These are phyloP conservation scores for Eimeria brunetti DNA, from an alignment of 169 alveolate species.

Conservation along the genomic window DNA sequence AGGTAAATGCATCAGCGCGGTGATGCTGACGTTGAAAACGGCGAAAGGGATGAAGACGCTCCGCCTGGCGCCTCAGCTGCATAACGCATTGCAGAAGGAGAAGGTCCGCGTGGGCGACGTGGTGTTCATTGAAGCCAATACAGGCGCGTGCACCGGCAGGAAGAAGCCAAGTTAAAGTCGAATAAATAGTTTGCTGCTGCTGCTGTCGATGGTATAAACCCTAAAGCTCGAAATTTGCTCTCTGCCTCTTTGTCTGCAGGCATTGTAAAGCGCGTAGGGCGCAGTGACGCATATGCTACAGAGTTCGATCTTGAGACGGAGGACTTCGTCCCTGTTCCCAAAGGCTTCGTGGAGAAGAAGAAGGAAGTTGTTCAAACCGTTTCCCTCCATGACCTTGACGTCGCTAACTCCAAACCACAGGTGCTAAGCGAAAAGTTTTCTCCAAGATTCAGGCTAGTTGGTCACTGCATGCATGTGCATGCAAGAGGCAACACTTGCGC, in stretches of 20 bases:
- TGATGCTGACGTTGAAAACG: slow-evolving; percentile 96
- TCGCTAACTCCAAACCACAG: slow-evolving; percentile 98
- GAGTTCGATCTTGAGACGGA: slow-evolving; percentile 99
- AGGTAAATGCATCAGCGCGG: slow-evolving; percentile 95
- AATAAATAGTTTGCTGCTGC: not conserved
- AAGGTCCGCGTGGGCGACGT: slow-evolving; percentile 91
- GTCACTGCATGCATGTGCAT: not conserved
- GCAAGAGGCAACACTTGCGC: not conserved
- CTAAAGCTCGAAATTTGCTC: not conserved
- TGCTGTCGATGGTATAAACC: not conserved
- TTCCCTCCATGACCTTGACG: slow-evolving; percentile 99
- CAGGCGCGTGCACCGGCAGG: slow-evolving; percentile 77
- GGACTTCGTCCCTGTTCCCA: slow-evolving; percentile 99
- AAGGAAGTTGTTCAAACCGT: slow-evolving; percentile 98
- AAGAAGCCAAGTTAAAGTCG: not conserved
- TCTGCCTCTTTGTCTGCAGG: slow-evolving; percentile 87
- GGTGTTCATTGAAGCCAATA: slow-evolving; percentile 97
- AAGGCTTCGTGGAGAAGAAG: slow-evolving; percentile 99
- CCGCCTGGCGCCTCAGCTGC: slow-evolving; percentile 96
- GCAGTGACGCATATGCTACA: slow-evolving; percentile 99
- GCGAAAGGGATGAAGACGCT: slow-evolving; percentile 98
- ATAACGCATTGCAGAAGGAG: slow-evolving; percentile 98
- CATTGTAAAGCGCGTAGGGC: slow-evolving; percentile 98
- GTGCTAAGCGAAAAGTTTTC: slow-evolving; percentile 88
- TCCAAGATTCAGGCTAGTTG: not conserved